Base-by-base conservation (phyloP, 768 basidiomycete genomes). In the Rhizopogon roseolus region DNA sequence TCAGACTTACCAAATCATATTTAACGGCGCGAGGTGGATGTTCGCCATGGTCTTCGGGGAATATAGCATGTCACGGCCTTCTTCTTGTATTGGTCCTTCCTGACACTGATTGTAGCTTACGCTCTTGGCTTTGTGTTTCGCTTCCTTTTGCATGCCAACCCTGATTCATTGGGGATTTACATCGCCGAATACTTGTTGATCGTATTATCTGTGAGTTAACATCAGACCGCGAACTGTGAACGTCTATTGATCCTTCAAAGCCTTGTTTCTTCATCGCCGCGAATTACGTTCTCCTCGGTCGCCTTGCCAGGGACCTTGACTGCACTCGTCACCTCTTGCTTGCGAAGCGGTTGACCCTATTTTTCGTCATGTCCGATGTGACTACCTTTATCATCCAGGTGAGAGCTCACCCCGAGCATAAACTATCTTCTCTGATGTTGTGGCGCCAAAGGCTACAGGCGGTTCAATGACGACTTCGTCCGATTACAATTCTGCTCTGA, bases 191-290 rank as follows among this genome's bases (percentile, higher is more conserved):
- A 85, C 56, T 64, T 85, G 8, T 76, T 85, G 61, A 76, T 85
- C 55, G 82, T 81, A 7, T 73, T 86, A 43, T 80, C 82, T 5
- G 83, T 66, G 53, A 16, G 58, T 49, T 13, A n/a, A 22, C 36
- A 27, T 57, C 16, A n/a, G 9, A 49, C 43, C 32, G 8, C 17
- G 19, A 22, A 13, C 34, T 28, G 46, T 38, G 22, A 6, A 25
- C 41, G 16, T 41, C 36, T 40, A 11, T 29, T 57, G 28, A 27
- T 44, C 29, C 16, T 22, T 37, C 44, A 10, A 49, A 84, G 82
- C 86, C 87, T 5, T 90, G 88, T 62, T 86, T 84, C 27, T 89
- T 89, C 69, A 84, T 86, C 56, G 84, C 84, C 5, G 77, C 82
- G 13, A 77, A 84, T 60, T 89, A 90, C 60, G 69, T 87, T 52